Evolutionary conservation across 768 basidiomycete species (phyloP).

Genomic region (Lactarius akahatsu): DNA sequence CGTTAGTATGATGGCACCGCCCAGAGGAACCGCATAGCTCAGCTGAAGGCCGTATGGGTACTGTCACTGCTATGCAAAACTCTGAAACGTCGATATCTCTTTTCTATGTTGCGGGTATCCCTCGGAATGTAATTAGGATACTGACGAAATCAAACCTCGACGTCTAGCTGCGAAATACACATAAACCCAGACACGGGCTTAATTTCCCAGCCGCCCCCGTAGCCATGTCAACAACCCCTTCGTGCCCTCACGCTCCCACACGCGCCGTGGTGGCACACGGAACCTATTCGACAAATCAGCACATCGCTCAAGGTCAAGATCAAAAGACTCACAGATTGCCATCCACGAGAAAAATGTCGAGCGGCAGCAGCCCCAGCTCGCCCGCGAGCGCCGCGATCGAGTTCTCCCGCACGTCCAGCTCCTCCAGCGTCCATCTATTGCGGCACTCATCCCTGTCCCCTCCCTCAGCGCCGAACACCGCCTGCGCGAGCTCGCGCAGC

Average conservation of each 20-base stretch:
- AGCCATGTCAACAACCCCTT: slow-evolving; percentile 80
- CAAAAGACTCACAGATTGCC: slow-evolving; percentile 67
- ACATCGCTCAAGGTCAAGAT: not conserved
- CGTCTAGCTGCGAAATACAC: not conserved
- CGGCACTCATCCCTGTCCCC: slow-evolving; percentile 48
- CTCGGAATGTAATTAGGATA: not conserved
- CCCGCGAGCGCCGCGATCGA: slow-evolving; percentile 68
- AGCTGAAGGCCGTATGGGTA: no score
- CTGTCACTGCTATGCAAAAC: no score
- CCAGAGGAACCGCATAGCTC: no score
- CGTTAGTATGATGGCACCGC: no score
- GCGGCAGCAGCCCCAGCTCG: slow-evolving; percentile 68
- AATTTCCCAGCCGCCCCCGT: slow-evolving; percentile 57
- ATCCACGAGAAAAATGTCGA: slow-evolving; percentile 82
- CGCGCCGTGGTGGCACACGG: slow-evolving; percentile 73
- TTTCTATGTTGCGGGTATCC: no score
- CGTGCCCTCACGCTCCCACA: slow-evolving; percentile 87
- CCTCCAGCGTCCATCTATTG: slow-evolving; percentile 70
- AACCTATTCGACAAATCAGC: slow-evolving; percentile 48
- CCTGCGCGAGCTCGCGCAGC: slow-evolving; percentile 56
- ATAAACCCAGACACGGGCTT: not conserved
- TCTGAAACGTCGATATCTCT: no score
- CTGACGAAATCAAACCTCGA: not conserved
- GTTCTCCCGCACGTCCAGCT: slow-evolving; percentile 80
- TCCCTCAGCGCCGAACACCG: slow-evolving; percentile 48